A percentile compares a stretch with the other conserved stretches of the same genome.
Evolutionary conservation across 352 stramenopile genomes (phyloP).

Genomic region (Phytophthora pini): DNA sequence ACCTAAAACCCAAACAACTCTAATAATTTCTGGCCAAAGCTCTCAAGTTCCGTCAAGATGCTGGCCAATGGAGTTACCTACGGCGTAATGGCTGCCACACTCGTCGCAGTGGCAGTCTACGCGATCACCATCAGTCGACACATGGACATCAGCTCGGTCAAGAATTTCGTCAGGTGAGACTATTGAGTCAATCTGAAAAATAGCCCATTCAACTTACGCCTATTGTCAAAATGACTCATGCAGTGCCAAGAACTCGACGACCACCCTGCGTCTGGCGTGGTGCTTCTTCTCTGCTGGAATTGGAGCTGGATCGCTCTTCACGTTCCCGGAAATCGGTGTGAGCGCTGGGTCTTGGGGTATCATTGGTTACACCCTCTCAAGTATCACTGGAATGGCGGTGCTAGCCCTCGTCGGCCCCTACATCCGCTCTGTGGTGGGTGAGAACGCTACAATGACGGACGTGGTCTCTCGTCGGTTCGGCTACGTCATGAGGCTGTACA

Average conservation of each 20-base stretch:
- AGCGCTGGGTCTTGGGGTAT: conserved; percentile 76
- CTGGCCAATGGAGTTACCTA: conserved; percentile 57
- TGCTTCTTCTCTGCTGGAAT: conserved; percentile 83
- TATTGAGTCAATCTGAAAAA: neutral
- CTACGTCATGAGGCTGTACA: conserved; percentile 70
- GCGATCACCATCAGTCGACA: conserved; percentile 67
- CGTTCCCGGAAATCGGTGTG: conserved; percentile 80
- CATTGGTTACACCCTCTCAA: conserved; percentile 78
- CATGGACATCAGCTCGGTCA: conserved; percentile 58
- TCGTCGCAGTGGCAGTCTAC: conserved; percentile 66
- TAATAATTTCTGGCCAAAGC: neutral
- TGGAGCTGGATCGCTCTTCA: conserved; percentile 79
- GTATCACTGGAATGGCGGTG: conserved; percentile 60
- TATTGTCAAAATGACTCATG: neutral
- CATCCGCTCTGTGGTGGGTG: conserved; percentile 61
- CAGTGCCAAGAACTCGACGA: conserved; percentile 77
- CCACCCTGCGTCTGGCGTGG: conserved; percentile 62
- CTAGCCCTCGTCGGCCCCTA: conserved; percentile 63
- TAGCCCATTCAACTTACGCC: neutral
- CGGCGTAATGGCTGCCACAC: conserved; percentile 63
- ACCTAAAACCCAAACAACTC: neutral
- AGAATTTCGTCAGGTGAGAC: conserved; percentile 69
- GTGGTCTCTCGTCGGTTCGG: conserved; percentile 65
- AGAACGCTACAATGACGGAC: conserved; percentile 79
- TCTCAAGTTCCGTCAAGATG: conserved; percentile 34